Percentiles rank a stretch among this genome's conserved stretches.
Conservation (phyloP, 2,329 filamentous ascomycete species). For the Aspergillus flavus region DNA sequence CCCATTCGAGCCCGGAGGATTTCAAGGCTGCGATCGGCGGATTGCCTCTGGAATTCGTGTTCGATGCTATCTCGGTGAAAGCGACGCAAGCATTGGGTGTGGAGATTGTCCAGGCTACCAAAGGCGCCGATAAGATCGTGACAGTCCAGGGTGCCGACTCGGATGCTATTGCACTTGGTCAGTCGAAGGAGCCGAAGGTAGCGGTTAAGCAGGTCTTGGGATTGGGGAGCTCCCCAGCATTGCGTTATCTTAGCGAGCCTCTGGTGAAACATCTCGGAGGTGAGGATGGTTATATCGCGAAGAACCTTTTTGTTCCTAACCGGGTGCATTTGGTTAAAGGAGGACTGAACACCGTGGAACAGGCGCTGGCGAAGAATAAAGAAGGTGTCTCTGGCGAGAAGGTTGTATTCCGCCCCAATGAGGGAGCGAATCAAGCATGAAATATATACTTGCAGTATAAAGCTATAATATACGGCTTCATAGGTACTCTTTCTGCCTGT, state of each 20-base stretch:
- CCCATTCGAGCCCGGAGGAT: conserved; percentile 20
- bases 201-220: conserved; percentile 21
- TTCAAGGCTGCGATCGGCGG: conserved; percentile 28
- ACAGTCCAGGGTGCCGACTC: conserved; percentile 1
- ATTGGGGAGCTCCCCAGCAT: conserved; percentile 27
- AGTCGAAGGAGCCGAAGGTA: conserved; percentile 15
- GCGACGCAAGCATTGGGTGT: conserved; percentile 36
- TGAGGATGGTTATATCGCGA: conserved; percentile 33
- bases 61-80: conserved; percentile 33
- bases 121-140: conserved; percentile 16
- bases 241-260: conserved; percentile 35
- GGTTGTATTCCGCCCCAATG: conserved; percentile 19
- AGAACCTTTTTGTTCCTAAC: conserved; percentile 33
- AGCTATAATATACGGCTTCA: no score
- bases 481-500: no score
- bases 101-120: conserved; percentile 25
- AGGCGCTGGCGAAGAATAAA: conserved; percentile 21
- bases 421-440: background rate
- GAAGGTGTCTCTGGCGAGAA: conserved; percentile 24
- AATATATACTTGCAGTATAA: no score
- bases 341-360: conserved; percentile 27
- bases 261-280: conserved; percentile 25
- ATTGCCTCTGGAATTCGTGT: conserved; percentile 33
- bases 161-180: background rate
- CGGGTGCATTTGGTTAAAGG: conserved; percentile 29